A percentile compares a stretch with the other conserved stretches of the same genome.
phyloP scores from a whole-genome alignment of 805 yeast species.

The Kodamaea kakaduensis region DNA sequence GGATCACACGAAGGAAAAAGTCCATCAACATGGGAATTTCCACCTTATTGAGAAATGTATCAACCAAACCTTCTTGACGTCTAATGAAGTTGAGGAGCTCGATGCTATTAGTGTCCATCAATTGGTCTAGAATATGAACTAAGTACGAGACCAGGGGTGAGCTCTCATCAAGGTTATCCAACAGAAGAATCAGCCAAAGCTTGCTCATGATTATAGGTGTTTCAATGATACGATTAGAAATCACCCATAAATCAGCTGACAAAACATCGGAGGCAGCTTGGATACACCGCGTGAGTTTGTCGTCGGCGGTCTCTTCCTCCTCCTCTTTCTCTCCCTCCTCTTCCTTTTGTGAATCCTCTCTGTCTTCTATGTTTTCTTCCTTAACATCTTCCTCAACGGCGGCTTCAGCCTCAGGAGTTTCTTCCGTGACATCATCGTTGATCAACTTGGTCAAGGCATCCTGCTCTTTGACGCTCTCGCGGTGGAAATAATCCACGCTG shows the following conservation, averaged over 20 bases:
- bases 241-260: constrained; percentile 40
- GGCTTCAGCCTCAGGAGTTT: background rate
- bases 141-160: constrained; percentile 38
- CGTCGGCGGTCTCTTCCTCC: constrained; percentile 28
- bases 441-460: constrained; percentile 18
- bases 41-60: constrained; percentile 75
- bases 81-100: constrained; percentile 72
- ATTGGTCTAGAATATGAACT: constrained; percentile 76
- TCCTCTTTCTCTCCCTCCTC: constrained; percentile 7
- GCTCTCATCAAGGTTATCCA: constrained; percentile 31
- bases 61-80: constrained; percentile 66
- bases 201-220: constrained; percentile 38
- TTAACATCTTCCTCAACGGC: constrained; percentile 3
- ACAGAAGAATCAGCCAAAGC: constrained; percentile 36
- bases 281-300: constrained; percentile 32
- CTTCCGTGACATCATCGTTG: constrained; percentile 10
- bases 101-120: constrained; percentile 55
- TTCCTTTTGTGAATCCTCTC: constrained; percentile 1
- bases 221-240: constrained; percentile 40
- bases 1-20: constrained; percentile 79
- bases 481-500: constrained; percentile 44
- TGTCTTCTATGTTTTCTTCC: constrained; percentile 1
- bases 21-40: constrained; percentile 96
- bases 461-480: constrained; percentile 21
- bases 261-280: constrained; percentile 40